Base-by-base conservation (phyloP, 768 basidiomycete species). In the Cystoderma amianthinum region DNA sequence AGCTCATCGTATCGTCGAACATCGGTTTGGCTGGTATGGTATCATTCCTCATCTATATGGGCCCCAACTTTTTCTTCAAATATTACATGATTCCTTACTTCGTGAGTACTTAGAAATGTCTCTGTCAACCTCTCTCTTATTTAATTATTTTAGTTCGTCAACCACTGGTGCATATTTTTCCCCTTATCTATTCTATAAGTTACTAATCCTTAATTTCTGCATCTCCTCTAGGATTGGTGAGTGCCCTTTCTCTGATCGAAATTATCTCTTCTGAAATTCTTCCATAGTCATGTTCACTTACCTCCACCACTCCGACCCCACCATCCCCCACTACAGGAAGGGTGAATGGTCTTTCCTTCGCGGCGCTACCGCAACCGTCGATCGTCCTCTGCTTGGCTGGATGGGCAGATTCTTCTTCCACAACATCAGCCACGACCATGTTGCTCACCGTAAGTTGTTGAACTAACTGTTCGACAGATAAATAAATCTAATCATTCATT, bases 261-360 rank as follows among this genome's bases (percentile, higher is more conserved):
- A n/a, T 12, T 9, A 7, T 22, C 5, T 15, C n/a, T n/a, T 6
- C 18, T 6, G 15, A 15, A 6, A 30, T 20, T 5, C 17, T 4
- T 35, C 9, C 41, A 20, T 7, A 42, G 70, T 76, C 22, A 73
- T 75, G 73, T 68, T 77, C 50, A 75, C 75, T 3, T 78, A 69
- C 56, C 62, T 80, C n/a, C 78, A 79, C 42, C 78, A 80, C 57
- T 75, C 76, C 3, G 76, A 77, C 53, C 71, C 73, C 1, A 67
- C 66, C 0, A 64, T 79, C 17, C 76, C 78, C 17, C 75, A 78
- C 48, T 80, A 77, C 49, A 61, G 78, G 36, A 68, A 65, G 24
- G 52, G 48, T 16, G 63, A 68, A 48, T 80, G 77, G 78, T 67
- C 69, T 12, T 79, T 72, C 58, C 62, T 76, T 38, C 71, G 76